Percentiles rank a stretch among this genome's conserved stretches.
These are phyloP conservation scores for Podospora australis DNA, from an alignment of 495 filamentous ascomycete genomes.

Conservation along the genomic window DNA sequence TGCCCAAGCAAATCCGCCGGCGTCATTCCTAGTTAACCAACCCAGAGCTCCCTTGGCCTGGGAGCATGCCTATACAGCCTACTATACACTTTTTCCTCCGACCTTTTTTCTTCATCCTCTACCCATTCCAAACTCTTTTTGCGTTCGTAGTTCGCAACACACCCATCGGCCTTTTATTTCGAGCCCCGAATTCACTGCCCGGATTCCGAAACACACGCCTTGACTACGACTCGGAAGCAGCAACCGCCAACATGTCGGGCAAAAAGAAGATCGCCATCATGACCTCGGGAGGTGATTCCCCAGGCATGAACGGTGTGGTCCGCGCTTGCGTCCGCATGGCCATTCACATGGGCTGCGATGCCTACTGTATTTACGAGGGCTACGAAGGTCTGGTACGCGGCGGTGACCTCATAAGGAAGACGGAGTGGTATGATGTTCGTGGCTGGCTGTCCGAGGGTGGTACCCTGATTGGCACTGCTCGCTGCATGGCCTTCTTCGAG, in stretches of 20 bases:
- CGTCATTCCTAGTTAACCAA: too few species aligned
- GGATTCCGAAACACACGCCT: background rate
- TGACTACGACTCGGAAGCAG: slow-evolving; percentile 1
- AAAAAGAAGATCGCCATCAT: slow-evolving; percentile 88
- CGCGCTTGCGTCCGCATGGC: slow-evolving; percentile 91
- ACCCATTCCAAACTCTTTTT: slow-evolving; percentile 20
- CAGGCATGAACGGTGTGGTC: slow-evolving; percentile 95
- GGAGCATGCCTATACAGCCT: slow-evolving; percentile 21
- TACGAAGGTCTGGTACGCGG: slow-evolving; percentile 94
- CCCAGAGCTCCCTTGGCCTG: too few species aligned
- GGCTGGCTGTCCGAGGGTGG: slow-evolving; percentile 93
- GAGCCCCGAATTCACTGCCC: slow-evolving; percentile 1
- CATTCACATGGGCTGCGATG: slow-evolving; percentile 77
- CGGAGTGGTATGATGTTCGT: slow-evolving; percentile 91
- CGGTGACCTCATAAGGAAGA: slow-evolving; percentile 76
- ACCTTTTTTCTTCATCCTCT: slow-evolving; percentile 18
- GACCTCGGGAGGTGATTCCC: slow-evolving; percentile 95
- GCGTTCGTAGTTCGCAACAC: slow-evolving; percentile 18
- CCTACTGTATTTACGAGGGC: slow-evolving; percentile 88
- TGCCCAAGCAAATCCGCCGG: too few species aligned
- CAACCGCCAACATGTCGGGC: slow-evolving; percentile 27
- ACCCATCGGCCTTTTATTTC: slow-evolving; percentile 15
- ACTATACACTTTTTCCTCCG: slow-evolving; percentile 13
- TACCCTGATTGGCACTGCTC: slow-evolving; percentile 92
- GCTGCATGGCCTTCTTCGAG: slow-evolving; percentile 84